Conservation (phyloP, 208 protist genomes). For the Zelonia costaricensis region DNA sequence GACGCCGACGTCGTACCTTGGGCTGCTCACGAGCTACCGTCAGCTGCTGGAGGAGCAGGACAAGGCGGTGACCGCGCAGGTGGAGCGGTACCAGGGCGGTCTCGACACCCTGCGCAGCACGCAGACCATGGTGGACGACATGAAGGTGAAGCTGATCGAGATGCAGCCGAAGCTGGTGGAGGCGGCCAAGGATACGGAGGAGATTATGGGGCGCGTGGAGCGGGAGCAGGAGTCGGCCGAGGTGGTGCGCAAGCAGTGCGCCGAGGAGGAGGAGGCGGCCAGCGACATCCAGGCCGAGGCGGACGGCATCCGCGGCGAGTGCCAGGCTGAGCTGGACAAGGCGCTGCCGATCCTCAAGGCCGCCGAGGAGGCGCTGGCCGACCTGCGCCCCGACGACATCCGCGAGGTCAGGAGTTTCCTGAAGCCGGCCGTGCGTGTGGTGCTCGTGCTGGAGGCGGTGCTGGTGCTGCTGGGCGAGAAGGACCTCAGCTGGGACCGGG, state of each 20-base stretch:
- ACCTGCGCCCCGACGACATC: constrained; percentile 93
- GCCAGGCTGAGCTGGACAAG: constrained; percentile 94
- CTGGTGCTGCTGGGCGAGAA: constrained; percentile 92
- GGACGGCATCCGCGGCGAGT: constrained; percentile 90
- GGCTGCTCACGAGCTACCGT: constrained; percentile 92
- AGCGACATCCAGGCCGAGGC: constrained; percentile 88
- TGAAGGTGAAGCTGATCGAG: constrained; percentile 94
- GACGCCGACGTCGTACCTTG: constrained; percentile 96
- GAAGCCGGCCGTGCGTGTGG: constrained; percentile 90
- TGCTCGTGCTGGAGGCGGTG: constrained; percentile 94
- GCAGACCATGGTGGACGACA: constrained; percentile 92
- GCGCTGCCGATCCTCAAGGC: constrained; percentile 93
- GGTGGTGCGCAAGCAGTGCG: constrained; percentile 81
- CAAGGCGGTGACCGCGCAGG: constrained; percentile 57
- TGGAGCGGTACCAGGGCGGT: constrained; percentile 91
- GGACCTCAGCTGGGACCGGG: constrained; percentile 92
- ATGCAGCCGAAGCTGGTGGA: constrained; percentile 95
- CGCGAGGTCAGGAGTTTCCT: constrained; percentile 93
- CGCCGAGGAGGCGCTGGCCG: constrained; percentile 93
- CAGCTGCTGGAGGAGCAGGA: constrained; percentile 88
- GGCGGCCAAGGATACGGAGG: constrained; percentile 93
- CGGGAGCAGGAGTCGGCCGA: constrained; percentile 89
- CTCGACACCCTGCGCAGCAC: constrained; percentile 94
- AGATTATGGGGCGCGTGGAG: constrained; percentile 92
- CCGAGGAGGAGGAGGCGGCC: constrained; percentile 87